Evolutionary conservation across 176 grass and related monocot genomes (phyloP), one percentile per base, ranked within the genome.

Genomic region (Leersia perrieri): DNA sequence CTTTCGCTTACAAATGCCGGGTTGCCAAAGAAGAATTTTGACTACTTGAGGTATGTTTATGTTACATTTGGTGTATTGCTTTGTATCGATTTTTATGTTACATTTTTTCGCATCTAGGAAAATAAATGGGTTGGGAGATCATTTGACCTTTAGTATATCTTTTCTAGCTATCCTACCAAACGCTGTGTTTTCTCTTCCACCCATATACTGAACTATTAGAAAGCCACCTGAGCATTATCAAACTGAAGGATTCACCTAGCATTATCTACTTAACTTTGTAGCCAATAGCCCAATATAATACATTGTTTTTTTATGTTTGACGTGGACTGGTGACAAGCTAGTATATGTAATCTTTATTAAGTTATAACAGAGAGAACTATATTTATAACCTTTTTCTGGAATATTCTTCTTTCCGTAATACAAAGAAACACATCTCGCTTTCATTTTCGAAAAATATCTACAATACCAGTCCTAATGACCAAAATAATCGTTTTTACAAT

Each of bases 1-100:
- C 88, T 98, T 58, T 98, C 95, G 27, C 89, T 95, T 88, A 98
- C 92, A 78, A 98, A 95, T 88, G 72, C 77, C 82, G 95, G 95
- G 20, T 79, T 98, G 70, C 95, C 95, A 33, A 98, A 93, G 73
- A 98, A 93, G 76, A 86, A 86, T 82, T 94, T 94, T 29, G 92
- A 98, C 89, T 89, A 94, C 66, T 82, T 91, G 66, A 94, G 95
- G 95, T 94, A 94, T 73, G 63, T 16, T 78, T 73, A 82, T 87
- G 20, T 55, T 74, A 26, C 5, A 60, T 83, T 58, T 29, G 5
- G 9, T 23, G 9, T 67, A 25, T 68, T 83, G 11, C 30, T 75
- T 23, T 74, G 60, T 45, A 25, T 23, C 33, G 80, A 60, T 29
- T 29, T 64, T 29, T n/a, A 18, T 76, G 68, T 72, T 40, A 4